Conservation (phyloP, 805 yeast genomes). For the Ogataea pini region DNA sequence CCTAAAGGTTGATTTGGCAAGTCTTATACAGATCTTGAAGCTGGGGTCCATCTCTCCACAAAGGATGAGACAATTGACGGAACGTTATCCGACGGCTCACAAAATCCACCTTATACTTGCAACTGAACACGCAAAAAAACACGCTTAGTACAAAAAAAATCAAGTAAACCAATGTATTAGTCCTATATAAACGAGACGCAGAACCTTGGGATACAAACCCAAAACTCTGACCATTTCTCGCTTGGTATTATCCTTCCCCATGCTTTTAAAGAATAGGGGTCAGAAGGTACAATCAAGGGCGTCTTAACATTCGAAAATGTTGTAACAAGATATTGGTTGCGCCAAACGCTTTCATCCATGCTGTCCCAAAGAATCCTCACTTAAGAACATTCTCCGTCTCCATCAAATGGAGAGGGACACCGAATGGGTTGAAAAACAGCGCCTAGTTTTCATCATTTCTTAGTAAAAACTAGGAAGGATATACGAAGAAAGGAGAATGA, state of each 20-base stretch:
- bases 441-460: conserved; percentile 63
- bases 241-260: conserved; percentile 10
- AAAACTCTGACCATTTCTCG: neutral
- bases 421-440: conserved; percentile 40
- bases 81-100: conserved; percentile 11
- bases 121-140: neutral
- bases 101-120: conserved; percentile 28
- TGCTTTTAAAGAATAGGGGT: conserved; percentile 20
- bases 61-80: conserved; percentile 2
- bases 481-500: conserved; percentile 38
- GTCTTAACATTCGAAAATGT: conserved; percentile 27
- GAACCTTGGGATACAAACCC: neutral
- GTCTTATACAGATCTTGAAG: conserved; percentile 27
- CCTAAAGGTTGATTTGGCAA: conserved; percentile 23
- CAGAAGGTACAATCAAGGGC: conserved; percentile 36
- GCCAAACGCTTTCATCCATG: conserved; percentile 38
- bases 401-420: conserved; percentile 28
- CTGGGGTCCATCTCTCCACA: conserved; percentile 13
- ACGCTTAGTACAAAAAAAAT: conserved; percentile 2
- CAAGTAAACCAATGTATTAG: conserved; percentile 1
- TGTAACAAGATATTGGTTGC: conserved; percentile 37
- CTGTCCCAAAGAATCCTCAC: conserved; percentile 28
- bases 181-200: conserved; percentile 6
- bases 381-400: conserved; percentile 17
- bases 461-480: conserved; percentile 70